These are phyloP conservation scores for Fraxinus excelsior DNA, from an alignment of 257 asterid species.

Conservation along the genomic window DNA sequence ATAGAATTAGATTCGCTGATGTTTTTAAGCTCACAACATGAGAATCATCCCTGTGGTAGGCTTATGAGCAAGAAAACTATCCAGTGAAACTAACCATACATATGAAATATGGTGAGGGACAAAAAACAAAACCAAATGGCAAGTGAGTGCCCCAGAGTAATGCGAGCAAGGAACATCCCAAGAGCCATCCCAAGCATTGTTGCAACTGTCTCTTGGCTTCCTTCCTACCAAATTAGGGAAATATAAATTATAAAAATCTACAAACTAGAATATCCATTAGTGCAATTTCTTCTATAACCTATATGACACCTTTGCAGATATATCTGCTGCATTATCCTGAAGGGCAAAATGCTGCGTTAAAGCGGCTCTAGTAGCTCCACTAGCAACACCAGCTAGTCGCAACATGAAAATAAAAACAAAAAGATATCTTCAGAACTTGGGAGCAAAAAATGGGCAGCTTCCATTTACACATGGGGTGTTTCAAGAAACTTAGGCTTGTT, in stretches of 20 bases:
- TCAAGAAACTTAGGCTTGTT: not conserved
- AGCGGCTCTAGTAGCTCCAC: conserved; percentile 99
- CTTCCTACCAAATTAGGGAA: conserved; percentile 61
- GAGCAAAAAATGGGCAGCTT: not conserved
- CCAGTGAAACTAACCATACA: conserved; percentile 90
- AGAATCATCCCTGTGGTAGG: too few species aligned
- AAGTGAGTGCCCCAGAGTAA: conserved; percentile 75
- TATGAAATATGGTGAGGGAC: conserved; percentile 92
- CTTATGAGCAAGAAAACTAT: conserved; percentile 27
- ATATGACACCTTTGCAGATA: conserved; percentile 82
- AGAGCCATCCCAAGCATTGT: conserved; percentile 98
- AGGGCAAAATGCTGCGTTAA: conserved; percentile 97
- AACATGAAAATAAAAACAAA: conserved; percentile 23
- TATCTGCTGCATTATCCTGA: conserved; percentile 94
- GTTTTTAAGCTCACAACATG: not conserved
- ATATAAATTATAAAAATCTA: conserved; percentile 7
- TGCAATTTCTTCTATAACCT: conserved; percentile 10
- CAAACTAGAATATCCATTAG: not conserved
- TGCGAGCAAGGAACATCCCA: conserved; percentile 88
- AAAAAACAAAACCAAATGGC: conserved; percentile 87
- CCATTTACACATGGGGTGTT: not conserved
- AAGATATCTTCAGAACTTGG: not conserved
- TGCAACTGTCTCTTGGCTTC: conserved; percentile 97
- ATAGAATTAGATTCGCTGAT: conserved; percentile 17
- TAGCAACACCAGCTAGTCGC: conserved; percentile 90